Conservation (phyloP, 371 early-diverging fungal genomes). For the Rhizopus microsporus region DNA sequence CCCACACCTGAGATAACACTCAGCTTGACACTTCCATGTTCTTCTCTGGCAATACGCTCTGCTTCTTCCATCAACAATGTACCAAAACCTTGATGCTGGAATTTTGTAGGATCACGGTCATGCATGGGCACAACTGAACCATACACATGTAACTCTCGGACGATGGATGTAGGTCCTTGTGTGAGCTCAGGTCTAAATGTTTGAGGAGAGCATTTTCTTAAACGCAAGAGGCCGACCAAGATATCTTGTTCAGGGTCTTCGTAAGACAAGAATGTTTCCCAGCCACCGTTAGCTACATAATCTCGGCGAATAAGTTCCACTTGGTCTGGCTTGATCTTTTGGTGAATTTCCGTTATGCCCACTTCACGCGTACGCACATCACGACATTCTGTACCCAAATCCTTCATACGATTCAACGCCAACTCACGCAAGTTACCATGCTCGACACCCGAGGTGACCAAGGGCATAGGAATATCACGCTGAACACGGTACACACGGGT, state of each 20-base stretch:
- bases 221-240: conserved; percentile 94
- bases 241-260: conserved; percentile 99
- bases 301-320: conserved; percentile 98
- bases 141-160: conserved; percentile 99
- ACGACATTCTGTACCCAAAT: conserved; percentile 96
- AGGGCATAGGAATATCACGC: conserved; percentile 99
- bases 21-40: conserved; percentile 96
- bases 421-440: conserved; percentile 99
- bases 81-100: conserved; percentile 99
- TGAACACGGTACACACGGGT: conserved; percentile 99
- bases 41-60: conserved; percentile 98
- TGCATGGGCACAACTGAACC: conserved; percentile 98
- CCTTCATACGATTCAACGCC: conserved; percentile 97
- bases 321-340: conserved; percentile 92
- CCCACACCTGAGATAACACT: conserved; percentile 99
- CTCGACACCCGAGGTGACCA: conserved; percentile 99
- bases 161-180: conserved; percentile 86
- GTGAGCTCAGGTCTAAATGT: conserved; percentile 96
- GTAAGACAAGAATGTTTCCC: conserved; percentile 99
- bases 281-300: conserved; percentile 98
- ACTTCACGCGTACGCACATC: conserved; percentile 99
- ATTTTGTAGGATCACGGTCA: conserved; percentile 94
- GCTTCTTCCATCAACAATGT: conserved; percentile 99
- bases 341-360: conserved; percentile 99
- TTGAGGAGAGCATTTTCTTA: conserved; percentile 93